Evolutionary conservation across 805 yeast genomes (phyloP).

Genomic region (Metschnikowia kofuensis): DNA sequence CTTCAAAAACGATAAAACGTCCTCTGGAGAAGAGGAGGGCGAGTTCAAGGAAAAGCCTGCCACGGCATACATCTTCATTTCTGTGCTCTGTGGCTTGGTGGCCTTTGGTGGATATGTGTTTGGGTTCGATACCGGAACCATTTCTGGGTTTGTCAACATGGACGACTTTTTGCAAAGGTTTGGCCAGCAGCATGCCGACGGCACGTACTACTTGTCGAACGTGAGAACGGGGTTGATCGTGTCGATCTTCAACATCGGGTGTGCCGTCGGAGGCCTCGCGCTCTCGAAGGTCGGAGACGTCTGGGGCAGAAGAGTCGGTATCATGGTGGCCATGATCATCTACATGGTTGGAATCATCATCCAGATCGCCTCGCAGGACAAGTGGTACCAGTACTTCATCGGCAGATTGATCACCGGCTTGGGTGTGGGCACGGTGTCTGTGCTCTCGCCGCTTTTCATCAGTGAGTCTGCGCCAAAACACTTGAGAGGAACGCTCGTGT

Average conservation of each 20-base stretch:
- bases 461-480: slow-evolving; percentile 70
- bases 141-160: slow-evolving; percentile 69
- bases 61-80: slow-evolving; percentile 25
- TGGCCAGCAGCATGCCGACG: slow-evolving; percentile 44
- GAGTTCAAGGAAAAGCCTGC: slow-evolving; percentile 12
- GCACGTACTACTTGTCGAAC: slow-evolving; percentile 41
- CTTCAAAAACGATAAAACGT: slow-evolving; percentile 7
- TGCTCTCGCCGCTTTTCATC: slow-evolving; percentile 63
- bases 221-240: slow-evolving; percentile 53
- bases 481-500: slow-evolving; percentile 68
- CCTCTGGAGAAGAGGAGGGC: slow-evolving; percentile 4
- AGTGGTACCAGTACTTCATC: slow-evolving; percentile 58
- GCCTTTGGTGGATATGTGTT: slow-evolving; percentile 78
- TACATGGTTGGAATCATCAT: slow-evolving; percentile 61
- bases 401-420: slow-evolving; percentile 68
- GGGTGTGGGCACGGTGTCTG: slow-evolving; percentile 71
- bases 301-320: slow-evolving; percentile 58
- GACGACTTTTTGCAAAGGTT: slow-evolving; percentile 51
- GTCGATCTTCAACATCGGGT: slow-evolving; percentile 61
- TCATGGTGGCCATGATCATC: slow-evolving; percentile 50
- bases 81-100: slow-evolving; percentile 49
- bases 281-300: slow-evolving; percentile 57
- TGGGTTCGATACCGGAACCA: slow-evolving; percentile 79
- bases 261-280: slow-evolving; percentile 69
- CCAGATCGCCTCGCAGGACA: slow-evolving; percentile 51